phyloP scores from a whole-genome alignment of 2,329 filamentous ascomycete species.

The Didymella keratinophila region DNA sequence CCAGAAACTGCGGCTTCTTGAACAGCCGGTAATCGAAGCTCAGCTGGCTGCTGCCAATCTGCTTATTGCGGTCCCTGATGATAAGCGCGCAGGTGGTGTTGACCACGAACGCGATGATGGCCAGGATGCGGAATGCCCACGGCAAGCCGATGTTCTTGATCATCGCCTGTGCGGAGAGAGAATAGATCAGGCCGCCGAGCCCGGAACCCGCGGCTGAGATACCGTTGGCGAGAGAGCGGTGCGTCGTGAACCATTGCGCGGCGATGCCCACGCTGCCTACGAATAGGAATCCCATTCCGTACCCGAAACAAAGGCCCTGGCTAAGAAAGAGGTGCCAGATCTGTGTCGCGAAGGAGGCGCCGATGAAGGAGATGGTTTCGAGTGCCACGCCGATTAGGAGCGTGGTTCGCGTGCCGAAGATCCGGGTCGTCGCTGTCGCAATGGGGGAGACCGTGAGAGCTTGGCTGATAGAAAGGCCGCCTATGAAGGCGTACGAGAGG shows the following conservation, averaged over 20 bases:
- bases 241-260: conserved; percentile 76
- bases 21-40: conserved; percentile 61
- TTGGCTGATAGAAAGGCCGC: conserved; percentile 70
- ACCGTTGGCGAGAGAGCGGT: conserved; percentile 73
- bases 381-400: conserved; percentile 71
- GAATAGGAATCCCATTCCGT: conserved; percentile 80
- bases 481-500: conserved; percentile 79
- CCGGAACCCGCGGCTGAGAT: conserved; percentile 74
- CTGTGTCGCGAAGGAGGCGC: conserved; percentile 71
- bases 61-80: conserved; percentile 75
- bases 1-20: conserved; percentile 66
- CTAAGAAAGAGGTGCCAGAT: conserved; percentile 80
- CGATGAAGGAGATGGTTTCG: conserved; percentile 70
- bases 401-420: conserved; percentile 69
- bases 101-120: conserved; percentile 68
- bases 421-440: conserved; percentile 67
- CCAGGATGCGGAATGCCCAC: conserved; percentile 73
- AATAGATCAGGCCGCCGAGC: conserved; percentile 76
- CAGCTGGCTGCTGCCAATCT: conserved; percentile 70
- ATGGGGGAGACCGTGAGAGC: conserved; percentile 74
- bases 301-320: conserved; percentile 79
- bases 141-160: conserved; percentile 68
- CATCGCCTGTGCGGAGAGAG: conserved; percentile 72
- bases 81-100: conserved; percentile 70
- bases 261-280: conserved; percentile 72